Evolutionary conservation across 495 filamentous ascomycete genomes (phyloP), one percentile per base, ranked within the genome.

Genomic region (Hyaloscypha bicolor): DNA sequence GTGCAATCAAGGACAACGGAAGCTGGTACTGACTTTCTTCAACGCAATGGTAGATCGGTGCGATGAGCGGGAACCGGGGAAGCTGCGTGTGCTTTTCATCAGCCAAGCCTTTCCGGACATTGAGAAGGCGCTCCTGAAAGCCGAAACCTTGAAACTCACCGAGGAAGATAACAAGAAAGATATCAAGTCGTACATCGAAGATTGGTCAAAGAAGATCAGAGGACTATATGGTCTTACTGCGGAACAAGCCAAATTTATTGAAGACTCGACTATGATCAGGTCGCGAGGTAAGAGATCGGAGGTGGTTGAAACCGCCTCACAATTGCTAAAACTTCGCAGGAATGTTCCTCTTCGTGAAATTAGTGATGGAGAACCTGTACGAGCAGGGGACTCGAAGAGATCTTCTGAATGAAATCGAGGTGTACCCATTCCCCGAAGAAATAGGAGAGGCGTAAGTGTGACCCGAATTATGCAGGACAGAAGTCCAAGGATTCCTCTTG

Each of bases 271-370:
- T 60, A 55, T 51, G 35, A 55, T 61, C 39, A 53, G 64, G 31
- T 60, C 64, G 16, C 56, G 61, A 59, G 63, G 63, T 65, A 39
- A 19, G 62, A 22, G 1, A 21, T 63, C 42, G 9, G 14, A 14
- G 2, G 22, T 3, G 2, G 35, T 21, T 19, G 19, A 42, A 42
- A 60, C 9, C 8, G 30, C 33, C n/a, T 56, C 11, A 9, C 25
- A 4, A 30, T 22, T n/a, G 48, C 52, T 57, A 3, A 64, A n/a
- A 19, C 3, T n/a, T 35, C 16, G 32, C 37, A 83, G 82, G 80
- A 9, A 83, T 83, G 79, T 84, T 83, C 69, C 71, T 84, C 9
- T 84, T 74, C 66, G 80, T 79, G 16, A 72, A 73, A 16, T 71
- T 84, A 35, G 79, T 80, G 3, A 76, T 82, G 60, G 63, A 75